A percentile compares a stretch with the other conserved stretches of the same genome.
Evolutionary conservation across 768 basidiomycete species (phyloP).

Genomic region (Boletus reticuloceps): DNA sequence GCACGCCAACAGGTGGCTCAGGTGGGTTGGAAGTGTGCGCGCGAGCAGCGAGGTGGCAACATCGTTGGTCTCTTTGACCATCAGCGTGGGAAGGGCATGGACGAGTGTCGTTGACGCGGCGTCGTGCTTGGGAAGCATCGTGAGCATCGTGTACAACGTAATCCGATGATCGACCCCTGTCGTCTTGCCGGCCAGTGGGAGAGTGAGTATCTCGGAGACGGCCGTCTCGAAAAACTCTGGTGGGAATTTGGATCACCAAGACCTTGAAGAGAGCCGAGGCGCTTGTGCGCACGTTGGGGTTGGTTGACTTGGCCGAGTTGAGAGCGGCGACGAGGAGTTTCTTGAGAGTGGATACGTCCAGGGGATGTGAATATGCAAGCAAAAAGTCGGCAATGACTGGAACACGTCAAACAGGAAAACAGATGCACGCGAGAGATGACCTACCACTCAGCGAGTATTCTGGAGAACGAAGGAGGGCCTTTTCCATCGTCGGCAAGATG

Average conservation of each 20-base stretch:
- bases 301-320: slow-evolving; percentile 73
- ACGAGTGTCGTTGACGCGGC: slow-evolving; percentile 45
- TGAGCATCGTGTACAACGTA: slow-evolving; percentile 77
- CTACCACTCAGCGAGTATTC: slow-evolving; percentile 69
- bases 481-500: slow-evolving; percentile 75
- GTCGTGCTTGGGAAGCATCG: slow-evolving; percentile 46
- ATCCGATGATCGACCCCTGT: slow-evolving; percentile 83
- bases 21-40: slow-evolving; percentile 54
- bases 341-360: slow-evolving; percentile 48
- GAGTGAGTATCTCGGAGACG: slow-evolving; percentile 63
- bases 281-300: slow-evolving; percentile 53
- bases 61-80: slow-evolving; percentile 81
- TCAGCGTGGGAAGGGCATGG: slow-evolving; percentile 39
- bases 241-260: slow-evolving; percentile 35
- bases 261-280: slow-evolving; percentile 57
- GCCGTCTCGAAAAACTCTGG: slow-evolving; percentile 43
- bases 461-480: slow-evolving; percentile 76
- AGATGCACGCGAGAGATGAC: slow-evolving; percentile 13
- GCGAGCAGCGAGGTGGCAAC: slow-evolving; percentile 53
- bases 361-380: slow-evolving; percentile 46
- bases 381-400: slow-evolving; percentile 61
- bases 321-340: slow-evolving; percentile 57
- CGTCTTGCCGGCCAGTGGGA: slow-evolving; percentile 84
- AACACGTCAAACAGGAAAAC: background rate
- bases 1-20: slow-evolving; percentile 49